Base-by-base conservation (phyloP, 1,284 basidiomycete species). In the Ustilago cynodontis region DNA sequence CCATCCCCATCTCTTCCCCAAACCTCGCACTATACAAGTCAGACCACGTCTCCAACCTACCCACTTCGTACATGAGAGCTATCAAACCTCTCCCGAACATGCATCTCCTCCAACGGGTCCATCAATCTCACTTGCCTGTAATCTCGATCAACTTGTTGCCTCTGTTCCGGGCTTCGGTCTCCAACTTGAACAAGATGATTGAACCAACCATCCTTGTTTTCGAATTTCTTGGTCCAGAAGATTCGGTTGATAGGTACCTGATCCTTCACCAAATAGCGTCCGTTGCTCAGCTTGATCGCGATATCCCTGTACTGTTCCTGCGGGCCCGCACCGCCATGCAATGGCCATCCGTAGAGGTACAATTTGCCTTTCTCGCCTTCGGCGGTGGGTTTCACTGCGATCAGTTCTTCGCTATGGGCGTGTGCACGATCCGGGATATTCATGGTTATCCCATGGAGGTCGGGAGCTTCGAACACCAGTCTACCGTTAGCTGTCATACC, bases 231-330 rank as follows among this genome's bases (percentile, higher is more conserved):
- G 14, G 8, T 49, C 7, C 10, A 26, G 6, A 49, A 3, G 24
- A 26, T 11, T 28, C 47, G 26, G 18, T 49, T 49, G 3, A 49
- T 28, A 3, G 47, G 47, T 7, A 49, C 47, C 8, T 26, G 24
- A 49, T 49, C 47, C n/a, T 49, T 49, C 24, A 49, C 22, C 47
- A 49, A 18, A 49, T 49, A 49, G 24, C 24, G 26, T 4, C 47
- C 47, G 11, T 49, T 14, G 11, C 10, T 6, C 4, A 49, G 13
- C 6, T 49, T 28, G 6, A 49, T 28, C 14, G 47, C 47, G 14
- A 49, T 49, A 49, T 49, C 26, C 14, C 14, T 3, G 6, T 11
- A 14, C 3, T 2, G 3, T 18, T 49, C 47, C 14, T 1, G 11
- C 4, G 9, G 7, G 14, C 14, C 47, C 5, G 11, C 24, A 8